A percentile compares a stretch with the other conserved stretches of the same genome.
Evolutionary conservation across 768 basidiomycete species (phyloP).

Genomic region (Hemileccinum rubropunctum): DNA sequence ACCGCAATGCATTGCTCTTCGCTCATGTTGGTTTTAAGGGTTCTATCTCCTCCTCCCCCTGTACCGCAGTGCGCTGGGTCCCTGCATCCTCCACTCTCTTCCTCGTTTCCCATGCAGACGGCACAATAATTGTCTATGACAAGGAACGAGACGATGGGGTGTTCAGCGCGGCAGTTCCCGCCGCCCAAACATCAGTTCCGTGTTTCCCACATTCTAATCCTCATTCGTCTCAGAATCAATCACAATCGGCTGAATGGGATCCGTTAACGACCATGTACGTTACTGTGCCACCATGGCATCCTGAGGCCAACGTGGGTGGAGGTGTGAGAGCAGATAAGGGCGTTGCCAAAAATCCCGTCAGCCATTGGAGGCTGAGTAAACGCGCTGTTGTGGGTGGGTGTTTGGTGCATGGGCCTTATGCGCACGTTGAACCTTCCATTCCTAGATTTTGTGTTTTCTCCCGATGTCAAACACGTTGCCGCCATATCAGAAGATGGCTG

Average conservation of each 20-base stretch:
- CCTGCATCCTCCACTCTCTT: conserved; percentile 78
- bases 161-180: conserved; percentile 63
- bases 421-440: conserved; percentile 1
- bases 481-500: conserved; percentile 92
- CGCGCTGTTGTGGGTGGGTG: conserved; percentile 68
- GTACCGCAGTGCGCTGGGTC: conserved; percentile 91
- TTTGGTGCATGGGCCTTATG: not conserved
- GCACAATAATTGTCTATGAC: conserved; percentile 86
- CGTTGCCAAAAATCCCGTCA: conserved; percentile 79
- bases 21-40: conserved; percentile 44
- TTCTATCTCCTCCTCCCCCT: conserved; percentile 73
- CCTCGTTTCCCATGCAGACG: conserved; percentile 84
- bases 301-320: conserved; percentile 39
- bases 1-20: not conserved
- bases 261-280: conserved; percentile 73
- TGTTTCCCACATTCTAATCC: conserved; percentile 27
- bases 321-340: conserved; percentile 57
- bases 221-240: conserved; percentile 22
- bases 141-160: conserved; percentile 85
- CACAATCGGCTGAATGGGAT: conserved; percentile 58
- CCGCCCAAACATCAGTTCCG: conserved; percentile 24
- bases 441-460: conserved; percentile 88
- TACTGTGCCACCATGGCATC: conserved; percentile 86
- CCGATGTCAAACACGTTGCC: conserved; percentile 88
- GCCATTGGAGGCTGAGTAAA: conserved; percentile 81